Conservation (phyloP, 2,329 filamentous ascomycete genomes). For the Aotearoamyces nothofagi region DNA sequence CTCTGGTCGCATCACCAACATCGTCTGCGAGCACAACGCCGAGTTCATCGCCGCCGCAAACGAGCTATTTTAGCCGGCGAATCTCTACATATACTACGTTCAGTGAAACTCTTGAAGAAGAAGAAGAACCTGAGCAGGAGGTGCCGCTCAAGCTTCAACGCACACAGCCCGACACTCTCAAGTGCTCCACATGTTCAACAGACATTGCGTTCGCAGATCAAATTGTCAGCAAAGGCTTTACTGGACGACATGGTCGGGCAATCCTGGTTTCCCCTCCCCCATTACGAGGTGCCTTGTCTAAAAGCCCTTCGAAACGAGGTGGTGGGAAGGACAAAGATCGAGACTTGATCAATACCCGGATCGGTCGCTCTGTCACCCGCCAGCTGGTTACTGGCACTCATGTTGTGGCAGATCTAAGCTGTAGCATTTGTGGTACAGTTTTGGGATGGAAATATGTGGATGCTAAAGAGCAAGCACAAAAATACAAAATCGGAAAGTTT, state of each 20-base stretch:
- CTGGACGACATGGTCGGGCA: conserved; percentile 47
- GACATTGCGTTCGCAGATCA: conserved; percentile 46
- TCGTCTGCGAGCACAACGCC: conserved; percentile 18
- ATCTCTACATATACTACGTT: conserved; percentile 4
- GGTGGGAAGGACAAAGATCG: conserved; percentile 5
- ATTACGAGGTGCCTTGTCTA: no score
- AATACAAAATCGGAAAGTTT: conserved; percentile 55
- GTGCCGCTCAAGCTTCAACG: conserved; percentile 21
- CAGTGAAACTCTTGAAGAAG: conserved; percentile 17
- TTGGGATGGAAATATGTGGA: conserved; percentile 57
- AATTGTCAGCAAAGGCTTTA: conserved; percentile 51
- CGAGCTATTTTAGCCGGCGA: conserved; percentile 5
- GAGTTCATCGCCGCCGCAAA: neutral
- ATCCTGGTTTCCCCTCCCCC: conserved; percentile 36
- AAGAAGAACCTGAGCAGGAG: conserved; percentile 10
- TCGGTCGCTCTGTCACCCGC: conserved; percentile 38
- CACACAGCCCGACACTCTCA: conserved; percentile 36
- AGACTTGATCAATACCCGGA: conserved; percentile 36
- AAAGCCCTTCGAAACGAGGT: conserved; percentile 6
- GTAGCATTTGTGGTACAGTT: conserved; percentile 36
- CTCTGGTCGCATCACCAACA: conserved; percentile 4
- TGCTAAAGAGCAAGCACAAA: conserved; percentile 40
- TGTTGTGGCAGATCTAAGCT: conserved; percentile 47
- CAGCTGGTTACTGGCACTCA: conserved; percentile 47
- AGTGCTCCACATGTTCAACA: conserved; percentile 40